phyloP scores from a whole-genome alignment of 1,284 basidiomycete species.

The Cutaneotrichosporon cavernicola region DNA sequence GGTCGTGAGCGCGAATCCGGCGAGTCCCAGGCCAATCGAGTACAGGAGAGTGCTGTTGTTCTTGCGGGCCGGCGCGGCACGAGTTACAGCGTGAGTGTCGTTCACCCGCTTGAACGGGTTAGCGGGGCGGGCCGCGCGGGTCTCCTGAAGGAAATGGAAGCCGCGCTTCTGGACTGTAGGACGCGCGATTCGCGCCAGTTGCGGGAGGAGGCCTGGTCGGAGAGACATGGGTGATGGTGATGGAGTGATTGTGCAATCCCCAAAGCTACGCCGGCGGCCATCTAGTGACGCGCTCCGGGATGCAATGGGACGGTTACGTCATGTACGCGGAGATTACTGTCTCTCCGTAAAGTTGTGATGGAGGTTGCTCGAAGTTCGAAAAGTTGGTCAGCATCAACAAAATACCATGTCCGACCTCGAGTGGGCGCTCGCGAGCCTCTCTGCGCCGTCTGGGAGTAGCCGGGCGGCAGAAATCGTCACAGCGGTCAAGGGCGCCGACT shows the following conservation, averaged over 20 bases:
- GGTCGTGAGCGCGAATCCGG: conserved; percentile 23
- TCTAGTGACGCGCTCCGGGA: neutral
- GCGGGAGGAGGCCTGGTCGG: conserved; percentile 29
- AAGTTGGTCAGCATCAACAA: conserved; percentile 25
- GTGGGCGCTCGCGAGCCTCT: conserved; percentile 31
- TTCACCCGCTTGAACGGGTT: conserved; percentile 25
- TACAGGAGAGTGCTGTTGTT: conserved; percentile 25
- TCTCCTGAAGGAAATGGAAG: conserved; percentile 27
- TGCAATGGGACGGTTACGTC: neutral
- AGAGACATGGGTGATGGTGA: conserved; percentile 28
- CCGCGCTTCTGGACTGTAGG: conserved; percentile 18
- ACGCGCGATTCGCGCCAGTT: conserved; percentile 22
- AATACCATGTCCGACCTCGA: conserved; percentile 33
- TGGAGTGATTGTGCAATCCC: neutral
- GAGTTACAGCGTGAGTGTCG: conserved; percentile 12
- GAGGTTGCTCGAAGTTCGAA: conserved; percentile 13
- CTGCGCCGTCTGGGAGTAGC: neutral
- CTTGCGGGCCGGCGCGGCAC: conserved; percentile 12
- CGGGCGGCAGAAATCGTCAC: conserved; percentile 33
- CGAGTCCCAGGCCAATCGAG: conserved; percentile 41
- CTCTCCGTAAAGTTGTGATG: conserved; percentile 17
- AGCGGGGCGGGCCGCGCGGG: conserved; percentile 13
- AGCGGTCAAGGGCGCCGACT: conserved; percentile 46
- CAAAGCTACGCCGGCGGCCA: neutral
- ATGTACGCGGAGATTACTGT: conserved; percentile 11